These are phyloP conservation scores for Hymenotorrendiella dingleyae DNA, from an alignment of 2,329 filamentous ascomycete genomes.

Conservation along the genomic window DNA sequence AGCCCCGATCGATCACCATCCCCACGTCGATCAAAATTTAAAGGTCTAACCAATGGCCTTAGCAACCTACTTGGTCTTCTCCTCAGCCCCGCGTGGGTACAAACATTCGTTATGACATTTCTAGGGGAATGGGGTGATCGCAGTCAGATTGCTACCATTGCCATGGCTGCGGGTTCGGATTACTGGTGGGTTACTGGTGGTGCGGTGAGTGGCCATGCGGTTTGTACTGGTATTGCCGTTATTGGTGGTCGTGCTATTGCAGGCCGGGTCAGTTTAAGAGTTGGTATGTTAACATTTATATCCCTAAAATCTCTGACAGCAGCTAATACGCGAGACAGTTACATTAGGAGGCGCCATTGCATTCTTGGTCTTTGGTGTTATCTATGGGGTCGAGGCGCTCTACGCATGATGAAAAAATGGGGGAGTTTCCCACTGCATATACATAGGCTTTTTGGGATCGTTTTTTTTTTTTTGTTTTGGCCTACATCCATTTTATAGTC, in stretches of 20 bases:
- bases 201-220: slow-evolving; percentile 76
- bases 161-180: slow-evolving; percentile 96
- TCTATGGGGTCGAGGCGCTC: slow-evolving; percentile 82
- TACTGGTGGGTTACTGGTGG: slow-evolving; percentile 98
- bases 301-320: not conserved
- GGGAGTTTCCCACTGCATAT: too few species aligned
- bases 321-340: slow-evolving; percentile 48
- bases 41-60: slow-evolving; percentile 53
- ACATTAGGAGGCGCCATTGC: slow-evolving; percentile 86
- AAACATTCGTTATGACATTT: slow-evolving; percentile 99
- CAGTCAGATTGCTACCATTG: slow-evolving; percentile 96
- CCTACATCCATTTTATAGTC: too few species aligned
- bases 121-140: slow-evolving; percentile 97
- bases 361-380: slow-evolving; percentile 85
- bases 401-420: slow-evolving; percentile 38
- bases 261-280: slow-evolving; percentile 87
- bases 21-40: slow-evolving; percentile 37
- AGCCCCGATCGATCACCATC: slow-evolving; percentile 52
- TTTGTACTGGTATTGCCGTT: slow-evolving; percentile 88
- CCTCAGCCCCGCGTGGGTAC: slow-evolving; percentile 93
- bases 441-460: too few species aligned
- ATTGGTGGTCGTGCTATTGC: slow-evolving; percentile 89
- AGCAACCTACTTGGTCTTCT: slow-evolving; percentile 83
- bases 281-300: slow-evolving; percentile 61
- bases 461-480: too few species aligned